Evolutionary conservation across 192 early-diverging fungal genomes (phyloP).

Genomic region (Umbelopsis ramanniana): DNA sequence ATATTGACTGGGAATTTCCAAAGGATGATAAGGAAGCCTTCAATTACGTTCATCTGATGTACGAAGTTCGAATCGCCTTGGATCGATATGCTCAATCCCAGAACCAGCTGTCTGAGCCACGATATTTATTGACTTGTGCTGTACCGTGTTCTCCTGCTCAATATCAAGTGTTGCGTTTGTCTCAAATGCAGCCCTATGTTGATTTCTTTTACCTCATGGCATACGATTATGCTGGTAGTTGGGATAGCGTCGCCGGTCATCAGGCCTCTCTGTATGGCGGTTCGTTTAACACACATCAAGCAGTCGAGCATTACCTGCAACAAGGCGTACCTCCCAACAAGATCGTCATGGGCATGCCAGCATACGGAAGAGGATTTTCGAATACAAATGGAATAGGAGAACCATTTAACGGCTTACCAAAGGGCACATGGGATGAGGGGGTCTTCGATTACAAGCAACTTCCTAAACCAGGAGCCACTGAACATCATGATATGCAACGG

Average conservation of each 20-base stretch:
- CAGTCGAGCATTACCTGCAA: constrained; percentile 71
- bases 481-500: constrained; percentile 78
- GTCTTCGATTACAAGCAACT: constrained; percentile 89
- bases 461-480: constrained; percentile 61
- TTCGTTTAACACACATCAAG: constrained; percentile 63
- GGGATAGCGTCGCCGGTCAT: constrained; percentile 75
- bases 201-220: constrained; percentile 93
- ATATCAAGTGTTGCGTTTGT: constrained; percentile 66
- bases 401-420: constrained; percentile 69
- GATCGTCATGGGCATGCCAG: constrained; percentile 87
- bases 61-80: constrained; percentile 70
- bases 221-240: constrained; percentile 77
- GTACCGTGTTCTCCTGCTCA: constrained; percentile 64
- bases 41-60: constrained; percentile 81
- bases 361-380: constrained; percentile 93
- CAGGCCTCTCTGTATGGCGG: constrained; percentile 84
- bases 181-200: constrained; percentile 65
- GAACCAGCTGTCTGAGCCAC: constrained; percentile 26
- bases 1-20: constrained; percentile 85
- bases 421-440: constrained; percentile 90
- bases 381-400: constrained; percentile 76
- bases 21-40: constrained; percentile 73
- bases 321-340: constrained; percentile 83
- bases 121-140: constrained; percentile 71
- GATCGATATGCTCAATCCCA: constrained; percentile 53